Evolutionary conservation across 148 eudicot species (phyloP).

Genomic region (Camellia japonica): DNA sequence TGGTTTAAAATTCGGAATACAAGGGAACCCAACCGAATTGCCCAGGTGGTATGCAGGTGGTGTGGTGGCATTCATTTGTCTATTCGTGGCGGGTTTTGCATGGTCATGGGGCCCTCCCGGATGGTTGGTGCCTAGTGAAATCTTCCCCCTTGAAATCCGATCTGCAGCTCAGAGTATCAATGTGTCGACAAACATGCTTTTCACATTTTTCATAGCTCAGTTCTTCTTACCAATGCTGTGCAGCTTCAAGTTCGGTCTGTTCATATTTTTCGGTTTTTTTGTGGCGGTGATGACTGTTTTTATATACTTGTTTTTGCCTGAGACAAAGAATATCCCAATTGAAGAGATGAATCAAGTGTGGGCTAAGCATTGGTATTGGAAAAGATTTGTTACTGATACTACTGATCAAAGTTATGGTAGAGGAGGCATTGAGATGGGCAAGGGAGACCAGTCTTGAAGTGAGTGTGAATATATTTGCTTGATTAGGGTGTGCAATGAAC

Average conservation of each 20-base stretch:
- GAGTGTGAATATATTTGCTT: too few relatives aligned
- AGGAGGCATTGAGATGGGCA: too few relatives aligned
- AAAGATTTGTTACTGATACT: neutral
- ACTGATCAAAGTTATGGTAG: neutral
- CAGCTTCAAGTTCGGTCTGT: neutral
- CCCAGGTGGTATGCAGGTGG: neutral
- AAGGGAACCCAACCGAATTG: neutral
- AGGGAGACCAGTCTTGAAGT: too few relatives aligned
- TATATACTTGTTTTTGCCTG: neutral
- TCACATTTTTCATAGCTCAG: neutral
- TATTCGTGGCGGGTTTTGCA: neutral
- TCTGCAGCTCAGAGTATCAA: neutral
- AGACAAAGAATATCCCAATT: neutral
- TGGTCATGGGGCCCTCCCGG: neutral
- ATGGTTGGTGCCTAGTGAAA: neutral
- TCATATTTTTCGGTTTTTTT: neutral
- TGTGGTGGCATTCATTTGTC: neutral
- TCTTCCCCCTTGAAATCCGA: neutral
- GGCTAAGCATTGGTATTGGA: neutral
- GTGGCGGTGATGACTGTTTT: neutral
- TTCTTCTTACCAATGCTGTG: neutral
- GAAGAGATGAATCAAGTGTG: neutral
- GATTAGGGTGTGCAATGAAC: too few relatives aligned
- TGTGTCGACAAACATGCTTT: neutral
- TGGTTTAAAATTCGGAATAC: neutral